phyloP scores from a whole-genome alignment of 441 rosid genomes.

The Adansonia madagascariensis region DNA sequence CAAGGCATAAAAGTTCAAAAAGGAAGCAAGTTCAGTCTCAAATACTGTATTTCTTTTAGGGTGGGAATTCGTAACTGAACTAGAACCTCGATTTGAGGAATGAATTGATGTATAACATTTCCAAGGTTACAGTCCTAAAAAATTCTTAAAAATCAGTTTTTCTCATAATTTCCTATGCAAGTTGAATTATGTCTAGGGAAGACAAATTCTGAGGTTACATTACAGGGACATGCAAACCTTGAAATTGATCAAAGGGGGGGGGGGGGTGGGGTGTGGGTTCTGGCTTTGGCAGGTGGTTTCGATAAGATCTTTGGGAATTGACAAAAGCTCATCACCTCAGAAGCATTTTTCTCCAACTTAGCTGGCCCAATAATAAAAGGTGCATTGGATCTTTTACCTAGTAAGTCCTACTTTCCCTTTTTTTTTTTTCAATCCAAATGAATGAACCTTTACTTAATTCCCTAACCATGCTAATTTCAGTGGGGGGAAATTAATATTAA shows the following conservation, averaged over 20 bases:
- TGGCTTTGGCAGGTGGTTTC: neutral
- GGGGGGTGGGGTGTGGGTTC: no score
- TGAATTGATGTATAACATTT: neutral
- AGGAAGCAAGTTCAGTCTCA: neutral
- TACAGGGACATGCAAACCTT: neutral
- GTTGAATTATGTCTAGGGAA: neutral
- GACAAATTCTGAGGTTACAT: neutral
- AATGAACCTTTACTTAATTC: neutral
- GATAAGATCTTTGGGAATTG: neutral
- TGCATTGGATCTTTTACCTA: neutral
- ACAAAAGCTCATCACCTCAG: neutral
- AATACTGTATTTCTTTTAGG: no score
- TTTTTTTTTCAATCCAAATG: neutral
- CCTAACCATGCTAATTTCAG: neutral
- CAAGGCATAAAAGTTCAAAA: neutral
- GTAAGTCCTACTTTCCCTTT: no score
- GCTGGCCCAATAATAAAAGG: neutral
- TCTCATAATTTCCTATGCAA: neutral
- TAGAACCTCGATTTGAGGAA: no score
- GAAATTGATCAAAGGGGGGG: neutral
- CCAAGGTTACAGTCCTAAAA: neutral
- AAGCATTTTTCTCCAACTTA: constrained; percentile 5
- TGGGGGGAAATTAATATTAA: no score
- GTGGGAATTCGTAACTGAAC: no score
- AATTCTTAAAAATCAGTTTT: no score